Evolutionary conservation across 495 filamentous ascomycete species (phyloP), one percentile per base, ranked within the genome.

Genomic region (Xylaria venustula): DNA sequence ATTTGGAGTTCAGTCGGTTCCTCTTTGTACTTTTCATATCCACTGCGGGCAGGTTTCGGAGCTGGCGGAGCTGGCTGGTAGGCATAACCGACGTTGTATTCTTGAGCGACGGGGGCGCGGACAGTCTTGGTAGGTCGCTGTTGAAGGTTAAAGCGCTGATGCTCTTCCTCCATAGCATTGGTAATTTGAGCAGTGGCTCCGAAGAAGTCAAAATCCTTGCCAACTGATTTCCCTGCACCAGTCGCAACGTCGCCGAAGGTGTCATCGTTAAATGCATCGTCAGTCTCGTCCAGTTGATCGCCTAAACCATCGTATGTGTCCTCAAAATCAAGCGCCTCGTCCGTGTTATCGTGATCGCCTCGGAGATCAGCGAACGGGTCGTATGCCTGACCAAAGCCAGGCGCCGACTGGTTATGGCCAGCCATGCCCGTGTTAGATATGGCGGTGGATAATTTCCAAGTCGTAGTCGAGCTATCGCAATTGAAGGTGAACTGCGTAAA

Each of bases 271-370:
- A 97, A 91, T 42, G 82, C 91, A 78, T 99, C 94, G 66, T 93
- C 90, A 17, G 91, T 89, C 68, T 98, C 93, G 66, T 96, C 89
- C 30, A 99, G 85, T 71, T 90, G 86, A 73, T 96, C 90, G 3
- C 92, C 94, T 20, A 98, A 80, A 2, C 94, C 94, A 75, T 99
- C 95, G 71, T 99, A 98, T 28, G 94, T 98, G 67, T 99, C 94
- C 65, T 98, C 94, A 64, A 98, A 98, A 60, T 98, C 92, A 56
- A 98, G 64, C 25, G 82, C 92, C 75, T 84, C 93, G 82, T 83
- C 90, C 68, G 95, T 87, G 42, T 89, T 87, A 60, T 89, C 85
- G 34, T 85, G 83, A 34, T 81, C 78, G 44, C 72, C 71, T 52
- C 88, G 86, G 47, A 96, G 83, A 41, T 88, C 86, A 63, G 92